These are phyloP conservation scores for Talaromyces piceae DNA, from an alignment of 2,329 filamentous ascomycete species.

Conservation along the genomic window DNA sequence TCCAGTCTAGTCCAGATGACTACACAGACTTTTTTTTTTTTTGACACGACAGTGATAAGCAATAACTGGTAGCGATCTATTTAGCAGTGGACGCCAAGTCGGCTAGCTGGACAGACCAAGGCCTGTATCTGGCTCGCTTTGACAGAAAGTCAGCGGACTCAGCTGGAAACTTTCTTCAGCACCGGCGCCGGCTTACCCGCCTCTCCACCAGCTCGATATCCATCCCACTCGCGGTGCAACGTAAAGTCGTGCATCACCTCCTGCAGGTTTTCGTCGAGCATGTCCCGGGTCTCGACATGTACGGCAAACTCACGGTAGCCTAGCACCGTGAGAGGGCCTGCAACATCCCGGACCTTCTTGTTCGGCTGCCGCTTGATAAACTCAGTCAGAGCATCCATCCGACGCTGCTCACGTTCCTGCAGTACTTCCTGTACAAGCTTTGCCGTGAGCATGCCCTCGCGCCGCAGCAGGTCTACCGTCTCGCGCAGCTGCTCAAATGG, in stretches of 20 bases:
- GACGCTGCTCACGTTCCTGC: constrained; percentile 23
- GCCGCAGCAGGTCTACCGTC: constrained; percentile 16
- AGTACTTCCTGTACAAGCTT: constrained; percentile 18
- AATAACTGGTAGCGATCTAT: too few species aligned
- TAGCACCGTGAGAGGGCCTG: constrained; percentile 11
- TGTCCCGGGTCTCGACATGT: not conserved
- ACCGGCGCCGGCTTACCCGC: not conserved
- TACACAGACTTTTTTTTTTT: too few species aligned
- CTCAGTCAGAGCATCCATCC: constrained; percentile 16
- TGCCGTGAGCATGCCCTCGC: constrained; percentile 11
- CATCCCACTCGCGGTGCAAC: constrained; percentile 10
- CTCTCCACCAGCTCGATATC: not conserved
- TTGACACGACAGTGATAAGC: too few species aligned
- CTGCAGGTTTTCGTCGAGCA: not conserved
- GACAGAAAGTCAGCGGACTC: not conserved
- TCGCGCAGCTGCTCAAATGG: constrained; percentile 19
- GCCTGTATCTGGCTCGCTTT: too few species aligned
- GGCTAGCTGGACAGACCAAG: too few species aligned
- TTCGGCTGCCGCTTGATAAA: not conserved
- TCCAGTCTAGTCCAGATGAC: too few species aligned
- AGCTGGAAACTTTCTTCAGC: not conserved
- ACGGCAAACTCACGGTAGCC: constrained; percentile 17
- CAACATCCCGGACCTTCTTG: not conserved
- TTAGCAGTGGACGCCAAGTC: too few species aligned
- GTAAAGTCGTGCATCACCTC: constrained; percentile 7